phyloP scores from a whole-genome alignment of 805 yeast genomes.

The Ogataea sp. region DNA sequence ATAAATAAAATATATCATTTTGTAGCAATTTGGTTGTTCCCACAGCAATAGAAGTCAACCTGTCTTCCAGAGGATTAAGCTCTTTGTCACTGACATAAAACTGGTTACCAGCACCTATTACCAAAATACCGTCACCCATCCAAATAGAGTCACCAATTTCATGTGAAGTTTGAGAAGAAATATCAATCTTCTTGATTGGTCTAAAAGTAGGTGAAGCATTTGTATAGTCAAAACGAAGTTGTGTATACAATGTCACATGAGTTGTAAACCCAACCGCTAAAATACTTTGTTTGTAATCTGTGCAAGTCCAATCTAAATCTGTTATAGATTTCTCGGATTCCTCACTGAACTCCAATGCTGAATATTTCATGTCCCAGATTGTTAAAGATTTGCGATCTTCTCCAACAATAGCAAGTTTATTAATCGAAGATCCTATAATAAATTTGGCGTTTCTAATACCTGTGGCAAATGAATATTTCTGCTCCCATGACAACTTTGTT shows the following conservation, averaged over 20 bases:
- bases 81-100: conserved; percentile 71
- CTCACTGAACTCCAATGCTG: conserved; percentile 59
- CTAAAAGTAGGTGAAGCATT: conserved; percentile 71
- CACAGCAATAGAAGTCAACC: conserved; percentile 42
- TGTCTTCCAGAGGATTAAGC: conserved; percentile 44
- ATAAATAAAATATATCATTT: conserved; percentile 57
- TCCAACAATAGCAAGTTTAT: conserved; percentile 70
- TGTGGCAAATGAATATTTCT: conserved; percentile 43
- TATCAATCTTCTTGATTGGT: conserved; percentile 64
- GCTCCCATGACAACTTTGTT: conserved; percentile 41
- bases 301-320: conserved; percentile 87
- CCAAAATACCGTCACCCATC: conserved; percentile 72
- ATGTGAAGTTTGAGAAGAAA: conserved; percentile 66
- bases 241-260: conserved; percentile 63
- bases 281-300: conserved; percentile 56
- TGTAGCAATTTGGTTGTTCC: conserved; percentile 51
- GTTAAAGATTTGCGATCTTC: conserved; percentile 40
- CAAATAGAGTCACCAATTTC: conserved; percentile 84
- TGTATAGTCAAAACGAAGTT: conserved; percentile 83
- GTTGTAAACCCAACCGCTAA: conserved; percentile 71
- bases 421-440: conserved; percentile 68
- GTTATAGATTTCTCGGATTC: conserved; percentile 27
- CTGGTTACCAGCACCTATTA: conserved; percentile 86
- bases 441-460: conserved; percentile 43
- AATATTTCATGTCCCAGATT: conserved; percentile 73